Evolutionary conservation across 2,329 filamentous ascomycete genomes (phyloP).

Genomic region (Onygena corvina): DNA sequence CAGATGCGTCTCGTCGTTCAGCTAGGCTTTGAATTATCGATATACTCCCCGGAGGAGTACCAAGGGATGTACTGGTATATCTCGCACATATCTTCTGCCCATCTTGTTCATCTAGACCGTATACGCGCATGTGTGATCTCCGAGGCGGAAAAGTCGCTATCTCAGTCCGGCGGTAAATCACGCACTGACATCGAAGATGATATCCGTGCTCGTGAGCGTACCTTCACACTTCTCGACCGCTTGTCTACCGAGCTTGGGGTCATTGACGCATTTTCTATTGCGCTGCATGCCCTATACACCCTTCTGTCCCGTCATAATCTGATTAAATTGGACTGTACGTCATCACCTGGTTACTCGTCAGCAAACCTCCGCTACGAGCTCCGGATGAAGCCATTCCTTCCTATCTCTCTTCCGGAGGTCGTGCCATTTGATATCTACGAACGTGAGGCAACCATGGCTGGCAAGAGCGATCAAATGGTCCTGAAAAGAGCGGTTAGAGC

Average conservation of each 20-base stretch:
- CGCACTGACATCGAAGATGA: constrained; percentile 17
- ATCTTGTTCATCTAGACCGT: constrained; percentile 57
- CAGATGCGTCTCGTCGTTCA: constrained; percentile 80
- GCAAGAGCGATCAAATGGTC: constrained; percentile 32
- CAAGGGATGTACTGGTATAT: constrained; percentile 87
- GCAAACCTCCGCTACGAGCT: constrained; percentile 63
- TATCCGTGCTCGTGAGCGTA: constrained; percentile 27
- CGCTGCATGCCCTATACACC: constrained; percentile 50
- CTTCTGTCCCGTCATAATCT: constrained; percentile 48
- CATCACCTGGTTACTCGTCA: constrained; percentile 52
- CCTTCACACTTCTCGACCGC: constrained; percentile 45
- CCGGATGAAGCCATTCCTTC: constrained; percentile 72
- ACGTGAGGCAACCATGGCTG: constrained; percentile 31
- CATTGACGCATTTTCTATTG: constrained; percentile 43
- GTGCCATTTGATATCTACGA: constrained; percentile 53
- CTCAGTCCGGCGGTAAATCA: constrained; percentile 12
- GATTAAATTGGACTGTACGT: constrained; percentile 39
- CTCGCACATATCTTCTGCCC: constrained; percentile 57
- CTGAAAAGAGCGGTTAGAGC: constrained; percentile 31
- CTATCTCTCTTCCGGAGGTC: constrained; percentile 55
- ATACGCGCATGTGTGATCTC: constrained; percentile 53
- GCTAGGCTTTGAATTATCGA: constrained; percentile 83
- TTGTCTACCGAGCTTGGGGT: constrained; percentile 54
- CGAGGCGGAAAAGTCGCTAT: constrained; percentile 22
- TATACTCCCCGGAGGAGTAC: constrained; percentile 78